phyloP scores from a whole-genome alignment of 2,329 filamentous ascomycete species.

The Emericellopsis atlantica region DNA sequence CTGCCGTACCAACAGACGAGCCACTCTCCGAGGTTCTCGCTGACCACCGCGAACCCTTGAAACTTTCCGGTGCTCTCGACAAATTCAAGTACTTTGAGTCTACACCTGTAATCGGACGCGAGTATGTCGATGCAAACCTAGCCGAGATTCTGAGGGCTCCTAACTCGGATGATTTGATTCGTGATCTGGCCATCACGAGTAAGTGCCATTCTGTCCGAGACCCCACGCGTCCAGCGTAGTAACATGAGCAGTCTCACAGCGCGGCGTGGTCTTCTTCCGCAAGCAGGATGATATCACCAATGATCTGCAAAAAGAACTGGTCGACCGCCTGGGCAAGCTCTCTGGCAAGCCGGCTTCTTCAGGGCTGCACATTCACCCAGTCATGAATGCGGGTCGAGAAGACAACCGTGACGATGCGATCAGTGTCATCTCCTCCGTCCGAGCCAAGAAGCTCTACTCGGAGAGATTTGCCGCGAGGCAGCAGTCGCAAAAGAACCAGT shows the following conservation, averaged over 20 bases:
- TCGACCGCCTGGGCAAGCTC: slow-evolving; percentile 45
- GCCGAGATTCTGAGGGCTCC: slow-evolving; percentile 47
- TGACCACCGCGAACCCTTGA: slow-evolving; percentile 20
- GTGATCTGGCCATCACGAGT: slow-evolving; percentile 58
- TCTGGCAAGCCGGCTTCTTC: slow-evolving; percentile 43
- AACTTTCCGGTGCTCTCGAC: slow-evolving; percentile 36
- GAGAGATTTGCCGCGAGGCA: slow-evolving; percentile 18
- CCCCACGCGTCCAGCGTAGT: not conserved
- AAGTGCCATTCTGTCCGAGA: slow-evolving; percentile 8
- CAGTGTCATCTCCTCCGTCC: slow-evolving; percentile 48
- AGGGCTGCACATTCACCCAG: slow-evolving; percentile 46
- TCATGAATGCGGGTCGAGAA: slow-evolving; percentile 39
- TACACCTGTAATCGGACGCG: slow-evolving; percentile 49
- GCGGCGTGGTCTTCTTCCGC: slow-evolving; percentile 60
- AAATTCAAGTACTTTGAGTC: slow-evolving; percentile 41
- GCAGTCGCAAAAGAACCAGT: slow-evolving; percentile 30
- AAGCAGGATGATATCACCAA: slow-evolving; percentile 48
- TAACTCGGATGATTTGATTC: slow-evolving; percentile 49
- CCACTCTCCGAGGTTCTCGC: not conserved
- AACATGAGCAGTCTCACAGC: slow-evolving; percentile 39
- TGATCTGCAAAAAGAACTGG: slow-evolving; percentile 53
- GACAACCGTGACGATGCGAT: slow-evolving; percentile 45
- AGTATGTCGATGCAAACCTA: slow-evolving; percentile 45
- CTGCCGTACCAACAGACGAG: not conserved
- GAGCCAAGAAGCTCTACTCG: slow-evolving; percentile 36